Evolutionary conservation across 148 eudicot species (phyloP), one percentile per base, ranked within the genome.

Genomic region (Gaultheria prostrata): DNA sequence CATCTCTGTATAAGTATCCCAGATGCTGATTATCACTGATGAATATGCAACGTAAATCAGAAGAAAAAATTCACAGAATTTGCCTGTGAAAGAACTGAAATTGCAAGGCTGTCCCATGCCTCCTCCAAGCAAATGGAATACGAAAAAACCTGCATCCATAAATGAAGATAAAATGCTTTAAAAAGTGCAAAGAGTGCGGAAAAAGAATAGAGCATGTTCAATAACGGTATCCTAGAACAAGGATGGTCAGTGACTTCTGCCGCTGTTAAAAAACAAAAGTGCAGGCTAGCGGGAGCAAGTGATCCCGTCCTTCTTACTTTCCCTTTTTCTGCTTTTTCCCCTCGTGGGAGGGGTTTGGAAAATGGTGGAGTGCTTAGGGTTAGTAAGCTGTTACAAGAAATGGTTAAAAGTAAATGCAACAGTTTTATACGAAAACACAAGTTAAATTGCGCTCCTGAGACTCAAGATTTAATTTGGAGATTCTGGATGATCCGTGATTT

Each of bases 61-160:
- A 49, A 3, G 11, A 76, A 61, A 53, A 28, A 39, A 81, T 51
- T 35, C 81, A 71, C 81, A 57, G 24, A 57, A 85, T 74, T 82
- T 88, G 95, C 99, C 99, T 97, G 92, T 74, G 89, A 91, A 28
- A 95, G 83, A 86, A 91, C 91, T 84, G 93, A 85, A 84, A 95
- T 88, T 33, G 92, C 97, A 86, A 93, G 92, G 84, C 87, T 83
- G 86, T 92, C 89, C 96, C 98, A 94, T 69, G 94, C 88, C 87
- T 91, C 94, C 85, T 88, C 97, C 87, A 85, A 84, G 80, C 84
- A 87, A 81, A 92, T 91, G 86, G 86, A 89, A 84, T 91, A 92
- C 35, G 90, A 89, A 85, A 94, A 92, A 57, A 94, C 95, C 99
- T 97, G 94, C 85, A 89, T 80, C 76, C 85, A 88, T 76, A 82